Conservation (phyloP, 2,329 filamentous ascomycete genomes). For the Aspergillus ibericus region DNA sequence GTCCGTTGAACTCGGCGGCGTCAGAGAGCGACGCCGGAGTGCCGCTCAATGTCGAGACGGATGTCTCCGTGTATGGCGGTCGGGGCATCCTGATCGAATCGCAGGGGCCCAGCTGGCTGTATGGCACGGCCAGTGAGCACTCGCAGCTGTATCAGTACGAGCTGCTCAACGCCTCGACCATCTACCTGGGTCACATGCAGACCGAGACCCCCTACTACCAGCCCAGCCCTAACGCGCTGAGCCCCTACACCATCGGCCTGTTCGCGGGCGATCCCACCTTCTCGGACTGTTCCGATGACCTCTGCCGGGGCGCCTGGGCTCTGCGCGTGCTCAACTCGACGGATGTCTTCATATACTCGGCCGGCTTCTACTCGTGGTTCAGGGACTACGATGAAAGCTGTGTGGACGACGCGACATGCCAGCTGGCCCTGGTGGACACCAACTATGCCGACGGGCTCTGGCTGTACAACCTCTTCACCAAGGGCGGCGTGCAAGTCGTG, state of each 20-base stretch:
- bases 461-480: slow-evolving; percentile 20
- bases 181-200: slow-evolving; percentile 57
- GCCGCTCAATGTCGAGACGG: slow-evolving; percentile 29
- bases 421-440: slow-evolving; percentile 29
- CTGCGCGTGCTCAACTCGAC: slow-evolving; percentile 30
- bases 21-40: neutral
- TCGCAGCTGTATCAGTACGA: slow-evolving; percentile 68
- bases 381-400: slow-evolving; percentile 57
- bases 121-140: slow-evolving; percentile 65
- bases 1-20: slow-evolving; percentile 8
- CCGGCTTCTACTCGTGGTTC: slow-evolving; percentile 65
- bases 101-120: slow-evolving; percentile 56
- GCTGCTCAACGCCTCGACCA: slow-evolving; percentile 57
- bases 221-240: slow-evolving; percentile 60
- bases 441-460: slow-evolving; percentile 6
- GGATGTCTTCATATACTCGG: slow-evolving; percentile 52
- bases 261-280: slow-evolving; percentile 55
- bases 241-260: slow-evolving; percentile 53
- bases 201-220: slow-evolving; percentile 72
- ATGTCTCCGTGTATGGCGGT: slow-evolving; percentile 65
- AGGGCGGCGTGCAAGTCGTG: slow-evolving; percentile 18
- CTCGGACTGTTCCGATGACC: slow-evolving; percentile 32
- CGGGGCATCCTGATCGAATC: slow-evolving; percentile 53
- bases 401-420: slow-evolving; percentile 49
- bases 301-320: slow-evolving; percentile 3